These are phyloP conservation scores for Plenodomus tracheiphilus DNA, from an alignment of 2,329 filamentous ascomycete species.

Conservation along the genomic window DNA sequence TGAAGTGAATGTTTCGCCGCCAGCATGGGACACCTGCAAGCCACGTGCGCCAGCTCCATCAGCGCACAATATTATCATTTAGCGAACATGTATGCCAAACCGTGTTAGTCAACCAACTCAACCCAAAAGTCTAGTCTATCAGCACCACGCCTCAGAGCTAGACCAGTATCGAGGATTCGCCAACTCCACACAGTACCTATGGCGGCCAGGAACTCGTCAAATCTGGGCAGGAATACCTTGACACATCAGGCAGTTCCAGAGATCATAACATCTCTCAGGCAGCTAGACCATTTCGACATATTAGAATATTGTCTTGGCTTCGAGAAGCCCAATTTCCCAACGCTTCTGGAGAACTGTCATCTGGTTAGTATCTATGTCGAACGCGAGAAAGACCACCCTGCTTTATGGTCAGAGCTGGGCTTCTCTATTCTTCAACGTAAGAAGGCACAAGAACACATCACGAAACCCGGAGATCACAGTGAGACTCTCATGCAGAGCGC, in stretches of 20 bases:
- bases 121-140: no score
- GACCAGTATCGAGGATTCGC: no score
- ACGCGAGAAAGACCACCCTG: neutral
- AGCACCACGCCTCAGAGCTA: no score
- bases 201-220: neutral
- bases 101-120: no score
- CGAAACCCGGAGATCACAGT: neutral
- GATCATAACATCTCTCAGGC: neutral
- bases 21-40: no score
- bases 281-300: neutral
- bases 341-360: neutral
- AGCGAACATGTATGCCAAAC: no score
- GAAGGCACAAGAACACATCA: neutral
- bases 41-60: no score
- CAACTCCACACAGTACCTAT: neutral
- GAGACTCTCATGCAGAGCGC: neutral
- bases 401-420: neutral
- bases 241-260: neutral
- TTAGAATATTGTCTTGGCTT: slow-evolving; percentile 5
- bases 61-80: no score
- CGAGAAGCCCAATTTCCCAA: neutral
- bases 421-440: neutral
- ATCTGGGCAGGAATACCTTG: neutral
- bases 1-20: no score
- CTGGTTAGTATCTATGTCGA: neutral